phyloP scores from a whole-genome alignment of 2,329 filamentous ascomycete genomes.

The Aspergillus ustus region DNA sequence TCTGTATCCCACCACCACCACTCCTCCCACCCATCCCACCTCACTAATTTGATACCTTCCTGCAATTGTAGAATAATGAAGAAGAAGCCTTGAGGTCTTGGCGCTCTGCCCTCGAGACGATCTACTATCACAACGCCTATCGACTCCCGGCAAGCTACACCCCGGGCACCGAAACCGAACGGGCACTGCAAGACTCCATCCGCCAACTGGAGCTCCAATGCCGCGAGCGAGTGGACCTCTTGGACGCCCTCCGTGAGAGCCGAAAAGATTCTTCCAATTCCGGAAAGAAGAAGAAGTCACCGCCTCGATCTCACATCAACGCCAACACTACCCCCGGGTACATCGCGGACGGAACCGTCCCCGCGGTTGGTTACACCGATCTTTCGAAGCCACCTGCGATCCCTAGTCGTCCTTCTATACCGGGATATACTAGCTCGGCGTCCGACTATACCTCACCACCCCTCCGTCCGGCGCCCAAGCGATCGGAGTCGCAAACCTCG shows the following conservation, averaged over 20 bases:
- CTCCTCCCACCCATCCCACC: not conserved
- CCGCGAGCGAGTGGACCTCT: conserved; percentile 86
- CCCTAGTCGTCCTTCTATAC: conserved; percentile 47
- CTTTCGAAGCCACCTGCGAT: conserved; percentile 73
- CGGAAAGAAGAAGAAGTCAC: conserved; percentile 30
- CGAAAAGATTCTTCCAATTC: conserved; percentile 50
- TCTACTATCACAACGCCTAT: conserved; percentile 82
- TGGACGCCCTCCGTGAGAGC: conserved; percentile 77
- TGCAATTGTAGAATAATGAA: conserved; percentile 74
- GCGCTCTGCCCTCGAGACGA: conserved; percentile 84
- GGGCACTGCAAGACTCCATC: conserved; percentile 78
- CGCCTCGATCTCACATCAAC: conserved; percentile 19
- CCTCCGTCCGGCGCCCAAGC: conserved; percentile 25
- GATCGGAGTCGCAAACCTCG: conserved; percentile 35
- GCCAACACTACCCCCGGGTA: conserved; percentile 54
- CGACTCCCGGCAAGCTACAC: conserved; percentile 70
- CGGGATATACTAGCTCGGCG: conserved; percentile 18
- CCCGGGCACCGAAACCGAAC: conserved; percentile 81
- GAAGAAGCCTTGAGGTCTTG: conserved; percentile 87
- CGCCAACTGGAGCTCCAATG: conserved; percentile 86
- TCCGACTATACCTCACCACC: conserved; percentile 21
- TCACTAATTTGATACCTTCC: not conserved
- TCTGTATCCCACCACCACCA: conserved; percentile 44
- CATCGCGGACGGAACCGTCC: conserved; percentile 81
- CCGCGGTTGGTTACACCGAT: conserved; percentile 77